These are phyloP conservation scores for Claviceps pusilla DNA, from an alignment of 2,329 filamentous ascomycete species.

Conservation along the genomic window DNA sequence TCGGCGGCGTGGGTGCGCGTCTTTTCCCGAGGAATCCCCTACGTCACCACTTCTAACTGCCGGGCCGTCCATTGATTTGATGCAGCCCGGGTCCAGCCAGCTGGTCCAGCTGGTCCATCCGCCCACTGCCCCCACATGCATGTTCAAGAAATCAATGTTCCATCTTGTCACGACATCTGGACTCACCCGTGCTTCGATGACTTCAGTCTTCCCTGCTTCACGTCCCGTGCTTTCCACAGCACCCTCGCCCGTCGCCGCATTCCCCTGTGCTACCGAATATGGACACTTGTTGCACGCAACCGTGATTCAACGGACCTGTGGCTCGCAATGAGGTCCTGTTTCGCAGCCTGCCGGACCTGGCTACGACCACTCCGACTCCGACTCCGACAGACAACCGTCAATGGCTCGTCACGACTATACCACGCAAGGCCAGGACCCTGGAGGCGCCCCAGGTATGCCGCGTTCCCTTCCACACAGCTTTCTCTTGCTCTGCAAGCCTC, in stretches of 20 bases:
- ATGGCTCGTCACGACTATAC: slow-evolving; percentile 13
- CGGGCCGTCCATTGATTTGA: background rate
- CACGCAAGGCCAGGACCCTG: slow-evolving; percentile 14
- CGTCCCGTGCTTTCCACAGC: background rate
- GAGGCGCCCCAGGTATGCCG: background rate
- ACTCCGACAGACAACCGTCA: slow-evolving; percentile 15
- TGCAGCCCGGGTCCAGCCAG: too few species aligned
- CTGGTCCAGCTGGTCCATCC: too few species aligned
- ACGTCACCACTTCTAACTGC: slow-evolving; percentile 8
- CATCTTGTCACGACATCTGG: background rate
- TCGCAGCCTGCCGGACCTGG: slow-evolving; percentile 29
- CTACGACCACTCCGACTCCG: slow-evolving; percentile 23
- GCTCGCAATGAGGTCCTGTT: slow-evolving; percentile 31
- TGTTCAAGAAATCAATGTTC: too few species aligned
- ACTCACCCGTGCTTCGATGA: background rate
- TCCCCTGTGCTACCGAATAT: slow-evolving; percentile 7
- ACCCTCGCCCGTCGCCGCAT: background rate
- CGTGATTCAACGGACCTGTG: slow-evolving; percentile 6
- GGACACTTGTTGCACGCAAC: slow-evolving; percentile 4
- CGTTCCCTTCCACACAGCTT: slow-evolving; percentile 11
- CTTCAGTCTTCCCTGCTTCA: background rate
- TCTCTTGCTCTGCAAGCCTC: slow-evolving; percentile 25
- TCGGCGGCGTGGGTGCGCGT: background rate
- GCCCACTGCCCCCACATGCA: too few species aligned
- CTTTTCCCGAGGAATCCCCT: slow-evolving; percentile 2